Conservation (phyloP, 345 rosid species). For the Arabidopsis thaliana region TAIR10.1 NC_003070.9:25848001-25848500, state of each 20-base stretch:
- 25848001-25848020: conserved; percentile 78
- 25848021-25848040: conserved; percentile 80
- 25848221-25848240: conserved; percentile 22
- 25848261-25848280: conserved; percentile 41
- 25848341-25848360: conserved; percentile 14
- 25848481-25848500: conserved; percentile 33
- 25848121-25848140: conserved; percentile 78
- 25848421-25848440: conserved; percentile 41
- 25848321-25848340: conserved; percentile 33
- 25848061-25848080: conserved; percentile 72
- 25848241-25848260: conserved; percentile 10
- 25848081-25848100: conserved; percentile 74
- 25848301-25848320: conserved; percentile 27
- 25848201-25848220: conserved; percentile 24
- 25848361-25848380: conserved; percentile 42
- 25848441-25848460: conserved; percentile 44
- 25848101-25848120: conserved; percentile 83
- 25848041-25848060: conserved; percentile 78
- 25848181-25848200: conserved; percentile 31
- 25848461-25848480: conserved; percentile 46
- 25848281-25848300: conserved; percentile 35
- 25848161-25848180: conserved; percentile 25
- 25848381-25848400: conserved; percentile 43
- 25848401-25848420: conserved; percentile 30
- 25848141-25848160: conserved; percentile 50